A percentile compares a stretch with the other conserved stretches of the same genome.
phyloP scores from a whole-genome alignment of 78 protist species.

The Pigoraptor vietnamica region DNA sequence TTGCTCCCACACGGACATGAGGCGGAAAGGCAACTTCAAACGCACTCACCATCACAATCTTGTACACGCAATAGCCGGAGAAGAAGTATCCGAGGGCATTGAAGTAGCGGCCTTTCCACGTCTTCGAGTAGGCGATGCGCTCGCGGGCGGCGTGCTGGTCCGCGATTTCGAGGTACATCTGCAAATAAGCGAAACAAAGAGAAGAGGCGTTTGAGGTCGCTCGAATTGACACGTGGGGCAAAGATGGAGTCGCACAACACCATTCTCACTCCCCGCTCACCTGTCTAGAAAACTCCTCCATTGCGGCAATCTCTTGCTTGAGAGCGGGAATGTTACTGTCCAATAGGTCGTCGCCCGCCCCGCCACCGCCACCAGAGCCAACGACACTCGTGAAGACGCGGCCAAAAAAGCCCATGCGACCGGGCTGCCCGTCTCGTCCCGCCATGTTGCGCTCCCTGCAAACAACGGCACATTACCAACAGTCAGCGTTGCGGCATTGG shows the following conservation, averaged over 20 bases:
- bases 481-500: neutral
- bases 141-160: conserved; percentile 40
- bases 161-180: conserved; percentile 51
- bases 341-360: neutral
- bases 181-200: conserved; percentile 36
- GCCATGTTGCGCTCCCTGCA: neutral
- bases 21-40: neutral
- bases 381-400: neutral
- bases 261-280: neutral
- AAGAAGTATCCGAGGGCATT: conserved; percentile 67
- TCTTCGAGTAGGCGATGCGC: conserved; percentile 48
- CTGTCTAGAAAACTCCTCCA: conserved; percentile 15
- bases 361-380: neutral
- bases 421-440: neutral
- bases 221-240: conserved; percentile 16
- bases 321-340: neutral
- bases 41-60: conserved; percentile 64
- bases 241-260: neutral
- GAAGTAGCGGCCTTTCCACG: conserved; percentile 54
- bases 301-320: neutral
- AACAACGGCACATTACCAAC: too few species aligned
- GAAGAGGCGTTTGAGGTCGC: conserved; percentile 31
- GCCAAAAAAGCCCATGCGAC: neutral
- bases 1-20: too few species aligned
- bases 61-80: conserved; percentile 72